Evolutionary conservation across 192 early-diverging fungal genomes (phyloP).

Genomic region (Funneliformis geosporum): DNA sequence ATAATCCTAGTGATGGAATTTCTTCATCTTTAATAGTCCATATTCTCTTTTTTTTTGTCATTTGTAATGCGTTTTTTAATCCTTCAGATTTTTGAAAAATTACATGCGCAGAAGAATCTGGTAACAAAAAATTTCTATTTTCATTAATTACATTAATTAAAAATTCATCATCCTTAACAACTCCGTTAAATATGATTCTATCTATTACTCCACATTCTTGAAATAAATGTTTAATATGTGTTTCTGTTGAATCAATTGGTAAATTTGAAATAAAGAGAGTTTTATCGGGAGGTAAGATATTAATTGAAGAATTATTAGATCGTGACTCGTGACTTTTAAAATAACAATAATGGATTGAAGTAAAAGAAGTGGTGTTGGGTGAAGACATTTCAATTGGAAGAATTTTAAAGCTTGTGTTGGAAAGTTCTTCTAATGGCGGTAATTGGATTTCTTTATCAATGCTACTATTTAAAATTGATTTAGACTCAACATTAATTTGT

Average conservation of each 20-base stretch:
- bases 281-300: constrained; percentile 47
- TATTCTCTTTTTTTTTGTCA: constrained; percentile 56
- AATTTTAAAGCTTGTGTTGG: background rate
- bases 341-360: constrained; percentile 38
- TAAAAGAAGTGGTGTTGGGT: background rate
- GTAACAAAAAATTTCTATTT: constrained; percentile 20
- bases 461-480: background rate
- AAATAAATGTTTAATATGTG: constrained; percentile 63
- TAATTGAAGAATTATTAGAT: background rate
- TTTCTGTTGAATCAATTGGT: constrained; percentile 68
- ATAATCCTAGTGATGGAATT: background rate
- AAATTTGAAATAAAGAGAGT: constrained; percentile 72
- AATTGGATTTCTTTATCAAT: background rate
- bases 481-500: background rate
- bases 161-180: constrained; percentile 1
- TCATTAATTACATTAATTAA: background rate
- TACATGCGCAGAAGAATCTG: constrained; percentile 66
- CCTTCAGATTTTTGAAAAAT: constrained; percentile 71
- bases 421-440: background rate
- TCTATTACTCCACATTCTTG: constrained; percentile 54
- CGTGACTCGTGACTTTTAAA: constrained; percentile 47
- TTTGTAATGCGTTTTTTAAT: constrained; percentile 60
- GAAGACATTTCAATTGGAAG: background rate
- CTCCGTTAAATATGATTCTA: constrained; percentile 56
- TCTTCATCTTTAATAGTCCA: constrained; percentile 58